Evolutionary conservation across 257 asterid genomes (phyloP), one percentile per base, ranked within the genome.

Genomic region (Solanum pinnatisectum): DNA sequence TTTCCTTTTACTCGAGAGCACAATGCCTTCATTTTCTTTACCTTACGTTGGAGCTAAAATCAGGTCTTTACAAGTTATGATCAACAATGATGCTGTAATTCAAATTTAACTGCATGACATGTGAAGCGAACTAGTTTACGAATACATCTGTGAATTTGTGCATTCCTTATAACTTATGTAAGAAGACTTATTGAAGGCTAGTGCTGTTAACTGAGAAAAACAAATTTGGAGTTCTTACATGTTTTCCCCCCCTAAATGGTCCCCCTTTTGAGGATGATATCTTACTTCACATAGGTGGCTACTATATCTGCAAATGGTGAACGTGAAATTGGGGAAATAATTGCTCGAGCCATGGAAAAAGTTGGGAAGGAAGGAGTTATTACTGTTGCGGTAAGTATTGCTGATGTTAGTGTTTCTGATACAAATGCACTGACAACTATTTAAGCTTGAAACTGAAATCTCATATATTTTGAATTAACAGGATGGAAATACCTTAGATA

Each of bases 331-430:
- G 99, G 99, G 89, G 99, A 96, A 88, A 84, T 92, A 59, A 88
- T 96, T 89, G 98, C 98, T 59, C 94, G 95, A 87, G 99, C 98
- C 39, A 96, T 96, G 98, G 98, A 94, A 94, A 95, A 94, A 94
- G 99, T 96, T 88, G 99, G 99, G 88, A 96, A 94, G 93, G 97
- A 96, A 89, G 99, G 99, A 87, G 93, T 96, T 88, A 95, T 96
- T 84, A 96, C 98, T 86, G 92, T 96, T 91, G 87, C 92, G 67
- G 99, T 96, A 68, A 93, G 95, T 91, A 86, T 65, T 30, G 35
- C 78, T 85, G 33, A 46, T 39, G 52, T 52, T 16, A 20, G 70
- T 49, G 70, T 16, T 49, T 81, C 85, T 27, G 40, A 44, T 79
- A 44, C 39, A 79, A 42, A 79, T 79, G 23, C 39, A 79, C 78